Evolutionary conservation across 1,284 basidiomycete genomes (phyloP).

Genomic region (Mrakiaceae sp.): DNA sequence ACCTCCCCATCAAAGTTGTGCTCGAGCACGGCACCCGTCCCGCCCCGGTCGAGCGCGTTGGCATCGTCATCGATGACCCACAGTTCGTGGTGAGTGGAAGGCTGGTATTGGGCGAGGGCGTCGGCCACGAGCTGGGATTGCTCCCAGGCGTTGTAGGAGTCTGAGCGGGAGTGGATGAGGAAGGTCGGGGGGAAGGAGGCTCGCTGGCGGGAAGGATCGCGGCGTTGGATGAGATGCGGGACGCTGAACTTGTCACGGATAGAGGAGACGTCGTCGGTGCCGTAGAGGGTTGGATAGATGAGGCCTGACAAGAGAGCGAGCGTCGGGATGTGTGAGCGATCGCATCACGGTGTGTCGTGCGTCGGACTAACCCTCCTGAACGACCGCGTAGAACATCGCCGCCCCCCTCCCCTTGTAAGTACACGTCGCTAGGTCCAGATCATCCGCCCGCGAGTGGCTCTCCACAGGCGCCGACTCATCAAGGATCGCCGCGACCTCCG

Average conservation of each 20-base stretch:
- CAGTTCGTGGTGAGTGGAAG: neutral
- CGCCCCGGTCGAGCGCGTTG: neutral
- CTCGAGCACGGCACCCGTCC: neutral
- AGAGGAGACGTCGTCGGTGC: neutral
- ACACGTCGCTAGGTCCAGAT: neutral
- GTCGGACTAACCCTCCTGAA: neutral
- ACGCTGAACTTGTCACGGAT: neutral
- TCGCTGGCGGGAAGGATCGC: neutral
- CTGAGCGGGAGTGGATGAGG: neutral
- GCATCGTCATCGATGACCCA: neutral
- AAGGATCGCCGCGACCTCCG: neutral
- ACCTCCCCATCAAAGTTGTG: neutral
- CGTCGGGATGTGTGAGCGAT: neutral
- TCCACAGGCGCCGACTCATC: neutral
- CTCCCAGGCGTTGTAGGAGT: neutral
- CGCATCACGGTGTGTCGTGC: too few relatives aligned
- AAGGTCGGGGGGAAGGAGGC: neutral
- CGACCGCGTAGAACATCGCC: neutral
- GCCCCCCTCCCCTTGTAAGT: neutral
- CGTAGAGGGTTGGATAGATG: neutral
- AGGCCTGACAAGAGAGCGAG: neutral
- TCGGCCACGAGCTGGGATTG: neutral
- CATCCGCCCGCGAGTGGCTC: neutral
- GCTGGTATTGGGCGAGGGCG: neutral
- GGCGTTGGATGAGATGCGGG: neutral